Conservation (phyloP, 352 stramenopile species). For the Phytophthora cryptogea region DNA sequence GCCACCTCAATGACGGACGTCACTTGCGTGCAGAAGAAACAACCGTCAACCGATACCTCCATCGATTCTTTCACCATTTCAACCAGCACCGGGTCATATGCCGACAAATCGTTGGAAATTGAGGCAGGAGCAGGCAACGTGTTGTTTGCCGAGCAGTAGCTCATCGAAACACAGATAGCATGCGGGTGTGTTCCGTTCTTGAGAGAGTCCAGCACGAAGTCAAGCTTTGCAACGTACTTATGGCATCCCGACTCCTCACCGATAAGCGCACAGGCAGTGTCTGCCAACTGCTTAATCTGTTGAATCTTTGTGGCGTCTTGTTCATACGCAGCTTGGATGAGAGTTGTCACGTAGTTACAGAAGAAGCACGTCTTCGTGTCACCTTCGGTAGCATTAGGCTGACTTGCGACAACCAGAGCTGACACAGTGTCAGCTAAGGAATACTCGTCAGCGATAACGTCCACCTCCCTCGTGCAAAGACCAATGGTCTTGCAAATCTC, state of each 20-base stretch:
- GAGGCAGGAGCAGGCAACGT: neutral
- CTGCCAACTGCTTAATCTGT: conserved; percentile 32
- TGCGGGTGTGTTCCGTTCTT: conserved; percentile 42
- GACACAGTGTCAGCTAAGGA: conserved; percentile 20
- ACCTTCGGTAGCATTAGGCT: conserved; percentile 1
- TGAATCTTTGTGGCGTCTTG: conserved; percentile 34
- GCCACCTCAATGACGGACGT: conserved; percentile 55
- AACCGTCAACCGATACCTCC: conserved; percentile 41
- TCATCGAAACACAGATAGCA: conserved; percentile 38
- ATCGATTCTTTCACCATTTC: conserved; percentile 45
- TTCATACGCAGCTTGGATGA: conserved; percentile 35
- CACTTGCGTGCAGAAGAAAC: conserved; percentile 79
- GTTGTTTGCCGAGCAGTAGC: conserved; percentile 30
- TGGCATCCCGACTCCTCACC: conserved; percentile 36
- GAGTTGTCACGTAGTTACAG: conserved; percentile 44
- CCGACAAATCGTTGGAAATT: conserved; percentile 16
- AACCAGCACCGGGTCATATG: conserved; percentile 35
- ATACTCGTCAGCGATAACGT: conserved; percentile 7
- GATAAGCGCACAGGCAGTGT: conserved; percentile 39
- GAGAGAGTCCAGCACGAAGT: conserved; percentile 41
- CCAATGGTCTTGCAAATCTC: conserved; percentile 57
- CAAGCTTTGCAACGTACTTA: conserved; percentile 37
- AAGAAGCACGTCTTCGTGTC: conserved; percentile 52
- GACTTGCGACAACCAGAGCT: conserved; percentile 11
- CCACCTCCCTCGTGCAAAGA: conserved; percentile 42